These are phyloP conservation scores for Plasmodium relictum DNA, from an alignment of 169 alveolate genomes.

Conservation along the genomic window DNA sequence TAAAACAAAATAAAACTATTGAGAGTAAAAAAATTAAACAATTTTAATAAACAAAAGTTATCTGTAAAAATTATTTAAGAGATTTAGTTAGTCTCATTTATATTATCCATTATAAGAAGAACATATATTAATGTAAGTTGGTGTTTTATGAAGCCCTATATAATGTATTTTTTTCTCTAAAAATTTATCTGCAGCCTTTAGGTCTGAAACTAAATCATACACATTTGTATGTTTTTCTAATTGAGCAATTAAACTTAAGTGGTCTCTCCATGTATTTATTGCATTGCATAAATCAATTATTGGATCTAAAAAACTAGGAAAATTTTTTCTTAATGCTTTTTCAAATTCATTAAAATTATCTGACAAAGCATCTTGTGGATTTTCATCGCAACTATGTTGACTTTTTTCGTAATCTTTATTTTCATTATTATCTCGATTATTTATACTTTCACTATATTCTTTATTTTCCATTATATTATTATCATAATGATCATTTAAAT, in stretches of 20 bases:
- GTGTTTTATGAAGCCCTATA: slow-evolving; percentile 68
- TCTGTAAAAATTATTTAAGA: too few species aligned
- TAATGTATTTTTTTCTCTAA: slow-evolving; percentile 72
- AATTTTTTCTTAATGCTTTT: slow-evolving; percentile 64
- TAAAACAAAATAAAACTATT: not conserved
- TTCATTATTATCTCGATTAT: not conserved
- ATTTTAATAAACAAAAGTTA: not conserved
- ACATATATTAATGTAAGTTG: slow-evolving; percentile 56
- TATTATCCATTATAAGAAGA: slow-evolving; percentile 22
- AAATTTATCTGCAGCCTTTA: slow-evolving; percentile 70
- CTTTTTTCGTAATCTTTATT: not conserved
- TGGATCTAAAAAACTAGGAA: slow-evolving; percentile 70
- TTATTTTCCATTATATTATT: not conserved
- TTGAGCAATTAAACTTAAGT: slow-evolving; percentile 49
- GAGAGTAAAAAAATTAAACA: not conserved
- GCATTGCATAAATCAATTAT: slow-evolving; percentile 68
- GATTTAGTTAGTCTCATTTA: too few species aligned
- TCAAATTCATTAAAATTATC: slow-evolving; percentile 68
- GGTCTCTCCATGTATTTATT: slow-evolving; percentile 75
- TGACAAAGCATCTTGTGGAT: not conserved
- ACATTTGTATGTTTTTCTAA: slow-evolving; percentile 75
- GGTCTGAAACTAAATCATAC: slow-evolving; percentile 68
- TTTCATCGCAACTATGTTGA: not conserved
- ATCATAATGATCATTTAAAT: slow-evolving; percentile 9
- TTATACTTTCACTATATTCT: not conserved